Percentiles rank a stretch among this genome's conserved stretches.
Conservation (phyloP, 2,329 filamentous ascomycete species). For the Verruconis gallopava region DNA sequence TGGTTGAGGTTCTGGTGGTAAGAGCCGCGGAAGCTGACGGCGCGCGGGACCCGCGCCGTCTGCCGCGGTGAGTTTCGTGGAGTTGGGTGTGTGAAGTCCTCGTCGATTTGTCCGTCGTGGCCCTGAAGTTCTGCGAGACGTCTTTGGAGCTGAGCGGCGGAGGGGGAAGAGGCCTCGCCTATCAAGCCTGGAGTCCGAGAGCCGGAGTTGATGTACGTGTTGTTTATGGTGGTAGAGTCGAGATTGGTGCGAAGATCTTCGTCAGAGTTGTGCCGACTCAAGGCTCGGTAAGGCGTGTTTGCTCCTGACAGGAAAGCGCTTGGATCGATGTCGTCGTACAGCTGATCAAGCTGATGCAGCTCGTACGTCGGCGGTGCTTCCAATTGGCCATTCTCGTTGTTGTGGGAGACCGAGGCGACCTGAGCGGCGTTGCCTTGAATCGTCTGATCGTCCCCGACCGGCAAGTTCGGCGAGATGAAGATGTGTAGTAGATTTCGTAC, state of each 20-base stretch:
- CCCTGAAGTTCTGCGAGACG: conserved; percentile 6
- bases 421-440: conserved; percentile 43
- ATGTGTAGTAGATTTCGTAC: conserved; percentile 84
- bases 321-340: conserved; percentile 78
- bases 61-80: background rate
- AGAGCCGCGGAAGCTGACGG: conserved; percentile 1
- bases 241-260: conserved; percentile 64
- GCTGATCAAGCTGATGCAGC: conserved; percentile 74
- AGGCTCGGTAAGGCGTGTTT: conserved; percentile 65
- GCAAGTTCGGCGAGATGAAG: conserved; percentile 89
- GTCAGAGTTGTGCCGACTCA: conserved; percentile 57
- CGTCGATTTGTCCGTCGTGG: conserved; percentile 4
- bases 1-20: conserved; percentile 1
- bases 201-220: conserved; percentile 21
- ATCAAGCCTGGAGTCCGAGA: background rate
- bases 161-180: background rate
- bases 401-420: conserved; percentile 5
- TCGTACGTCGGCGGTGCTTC: conserved; percentile 88
- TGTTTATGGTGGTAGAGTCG: conserved; percentile 36
- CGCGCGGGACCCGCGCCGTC: background rate
- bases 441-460: conserved; percentile 76
- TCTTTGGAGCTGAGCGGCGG: background rate
- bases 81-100: conserved; percentile 7
- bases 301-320: conserved; percentile 57
- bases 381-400: conserved; percentile 23